Conservation (phyloP, 1,284 basidiomycete species). For the Cryptococcus sp. region DNA sequence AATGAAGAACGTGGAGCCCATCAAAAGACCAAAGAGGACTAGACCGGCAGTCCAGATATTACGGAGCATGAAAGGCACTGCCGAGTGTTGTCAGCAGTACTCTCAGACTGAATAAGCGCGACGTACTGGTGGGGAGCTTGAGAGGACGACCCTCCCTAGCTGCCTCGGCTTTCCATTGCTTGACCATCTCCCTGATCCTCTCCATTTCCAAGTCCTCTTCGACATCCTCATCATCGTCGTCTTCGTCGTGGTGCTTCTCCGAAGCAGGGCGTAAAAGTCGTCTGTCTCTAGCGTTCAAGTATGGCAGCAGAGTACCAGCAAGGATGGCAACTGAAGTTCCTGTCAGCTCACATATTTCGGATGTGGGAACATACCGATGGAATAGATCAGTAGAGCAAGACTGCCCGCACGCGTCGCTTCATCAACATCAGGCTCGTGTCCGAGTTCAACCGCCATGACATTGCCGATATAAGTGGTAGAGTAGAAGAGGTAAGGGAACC, state of each 20-base stretch:
- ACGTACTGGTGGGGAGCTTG: constrained; percentile 65
- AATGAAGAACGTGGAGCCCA: constrained; percentile 81
- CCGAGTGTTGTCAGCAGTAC: background rate
- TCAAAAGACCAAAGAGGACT: constrained; percentile 72
- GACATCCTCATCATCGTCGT: constrained; percentile 57
- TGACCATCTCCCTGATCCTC: constrained; percentile 68
- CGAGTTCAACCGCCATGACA: constrained; percentile 77
- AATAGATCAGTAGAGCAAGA: constrained; percentile 86
- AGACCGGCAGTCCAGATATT: constrained; percentile 90
- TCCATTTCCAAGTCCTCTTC: constrained; percentile 71
- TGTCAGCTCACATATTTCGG: background rate
- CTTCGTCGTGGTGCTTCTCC: constrained; percentile 47
- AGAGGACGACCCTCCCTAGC: constrained; percentile 68
- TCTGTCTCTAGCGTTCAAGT: constrained; percentile 74
- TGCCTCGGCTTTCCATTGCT: constrained; percentile 78
- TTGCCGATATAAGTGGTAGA: constrained; percentile 91
- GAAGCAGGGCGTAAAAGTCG: constrained; percentile 64
- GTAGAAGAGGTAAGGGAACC: constrained; percentile 95
- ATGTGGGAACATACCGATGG: constrained; percentile 63
- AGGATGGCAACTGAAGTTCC: constrained; percentile 70
- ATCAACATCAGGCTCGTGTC: constrained; percentile 71
- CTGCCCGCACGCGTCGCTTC: constrained; percentile 81
- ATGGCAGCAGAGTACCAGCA: constrained; percentile 79
- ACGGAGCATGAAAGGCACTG: constrained; percentile 77
- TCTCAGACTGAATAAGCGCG: background rate